Evolutionary conservation across 2,329 filamentous ascomycete species (phyloP), one percentile per base, ranked within the genome.

Genomic region (Pestalotiopsis sp.): DNA sequence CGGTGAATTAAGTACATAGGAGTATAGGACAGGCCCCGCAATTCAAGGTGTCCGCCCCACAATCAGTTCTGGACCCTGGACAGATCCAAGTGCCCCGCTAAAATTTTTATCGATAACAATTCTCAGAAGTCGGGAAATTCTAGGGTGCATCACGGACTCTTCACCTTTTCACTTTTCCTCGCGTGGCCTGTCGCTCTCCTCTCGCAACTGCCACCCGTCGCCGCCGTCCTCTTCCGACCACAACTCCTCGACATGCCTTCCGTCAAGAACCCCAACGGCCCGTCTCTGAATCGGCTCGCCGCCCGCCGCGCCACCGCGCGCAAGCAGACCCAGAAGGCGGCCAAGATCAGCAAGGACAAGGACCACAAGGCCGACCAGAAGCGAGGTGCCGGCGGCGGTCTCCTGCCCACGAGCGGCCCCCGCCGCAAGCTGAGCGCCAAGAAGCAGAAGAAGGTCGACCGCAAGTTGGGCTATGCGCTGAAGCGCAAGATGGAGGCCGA

Each of bases 211-310:
- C 25, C 41, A 64, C 5, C 31, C 17, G 11, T 41, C 41, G 45
- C 2, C 27, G 5, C 5, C 60, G 11, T 12, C 25, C n/a, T 39
- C 12, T 5, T 23, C n/a, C 27, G 2, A 36, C 36, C 41, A 39
- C 2, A n/a, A 38, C 27, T 6, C 64, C 66, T 75, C 67, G 71
- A 77, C 67, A 88, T 88, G 86, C 83, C 84, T 17, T 88, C 86
- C 62, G 83, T 87, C 73, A 85, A 86, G 72, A 90, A 88, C 80
- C 87, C 87, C 75, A 89, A 89, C 82, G 82, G 81, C 61, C 82
- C 82, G 11, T 88, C 85, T 66, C 84, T 84, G 75, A 88, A 87
- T 82, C 84, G 86, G 14, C 78, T 85, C 52, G 81, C 80, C 20
- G 84, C 85, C 45, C 81, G 82, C 70, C 81, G 82, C 23, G 80